Conservation (phyloP, 371 early-diverging fungal genomes). For the Mortierella sp. region DNA sequence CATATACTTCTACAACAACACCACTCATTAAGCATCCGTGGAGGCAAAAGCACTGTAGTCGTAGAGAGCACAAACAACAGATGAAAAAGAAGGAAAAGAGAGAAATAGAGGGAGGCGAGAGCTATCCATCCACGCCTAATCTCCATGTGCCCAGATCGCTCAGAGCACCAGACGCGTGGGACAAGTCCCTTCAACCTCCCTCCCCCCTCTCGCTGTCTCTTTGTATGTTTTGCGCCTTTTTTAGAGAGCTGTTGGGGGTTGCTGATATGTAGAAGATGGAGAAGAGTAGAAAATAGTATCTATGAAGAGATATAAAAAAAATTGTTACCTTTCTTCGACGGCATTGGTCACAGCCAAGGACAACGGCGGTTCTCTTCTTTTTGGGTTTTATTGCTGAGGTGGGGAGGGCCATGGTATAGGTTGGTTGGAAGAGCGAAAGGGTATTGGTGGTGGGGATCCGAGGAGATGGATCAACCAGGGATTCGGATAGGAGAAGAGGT, state of each 20-base stretch:
- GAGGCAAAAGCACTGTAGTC: background rate
- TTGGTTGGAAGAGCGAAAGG: background rate
- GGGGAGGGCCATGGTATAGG: slow-evolving; percentile 28
- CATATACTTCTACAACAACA: background rate
- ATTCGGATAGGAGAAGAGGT: background rate
- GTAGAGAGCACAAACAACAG: background rate
- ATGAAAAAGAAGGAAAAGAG: background rate
- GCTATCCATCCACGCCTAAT: background rate
- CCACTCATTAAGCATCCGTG: background rate
- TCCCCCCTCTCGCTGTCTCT: too few relatives aligned
- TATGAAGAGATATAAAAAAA: background rate
- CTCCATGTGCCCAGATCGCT: slow-evolving; percentile 11
- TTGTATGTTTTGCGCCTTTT: background rate
- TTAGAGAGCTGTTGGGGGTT: background rate
- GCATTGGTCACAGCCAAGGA: slow-evolving; percentile 57
- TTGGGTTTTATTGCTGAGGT: slow-evolving; percentile 53
- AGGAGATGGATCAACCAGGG: background rate
- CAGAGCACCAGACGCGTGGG: slow-evolving; percentile 14
- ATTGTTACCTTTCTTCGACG: slow-evolving; percentile 54
- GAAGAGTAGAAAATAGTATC: background rate
- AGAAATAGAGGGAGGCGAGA: background rate
- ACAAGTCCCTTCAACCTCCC: background rate
- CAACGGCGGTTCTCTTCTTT: slow-evolving; percentile 57
- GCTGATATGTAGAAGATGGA: background rate
- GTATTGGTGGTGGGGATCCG: background rate